These are phyloP conservation scores for Candida odintsovae DNA, from an alignment of 805 yeast species.

Conservation along the genomic window DNA sequence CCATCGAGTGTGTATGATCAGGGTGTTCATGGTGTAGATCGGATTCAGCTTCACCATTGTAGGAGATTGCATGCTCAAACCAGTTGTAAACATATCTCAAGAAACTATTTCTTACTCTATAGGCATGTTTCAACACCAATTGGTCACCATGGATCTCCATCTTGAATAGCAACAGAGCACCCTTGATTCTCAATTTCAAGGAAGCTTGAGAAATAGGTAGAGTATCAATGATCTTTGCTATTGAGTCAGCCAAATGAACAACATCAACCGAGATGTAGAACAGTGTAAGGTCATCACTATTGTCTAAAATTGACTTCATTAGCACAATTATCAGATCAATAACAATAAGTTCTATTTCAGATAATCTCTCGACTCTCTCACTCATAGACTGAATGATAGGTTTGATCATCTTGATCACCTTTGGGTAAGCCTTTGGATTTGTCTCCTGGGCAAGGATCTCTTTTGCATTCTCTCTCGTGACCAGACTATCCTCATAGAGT, in stretches of 20 bases:
- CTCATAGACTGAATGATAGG: constrained; percentile 29
- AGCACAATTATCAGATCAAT: constrained; percentile 47
- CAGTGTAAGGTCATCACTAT: constrained; percentile 26
- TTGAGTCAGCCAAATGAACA: constrained; percentile 18
- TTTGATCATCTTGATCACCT: constrained; percentile 41
- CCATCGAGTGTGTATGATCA: background rate
- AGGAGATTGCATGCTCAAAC: constrained; percentile 47
- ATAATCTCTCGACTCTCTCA: constrained; percentile 15
- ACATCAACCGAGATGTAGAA: constrained; percentile 30
- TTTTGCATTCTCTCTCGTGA: constrained; percentile 62
- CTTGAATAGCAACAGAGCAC: constrained; percentile 33
- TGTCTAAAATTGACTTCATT: constrained; percentile 34
- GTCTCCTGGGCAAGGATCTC: constrained; percentile 65
- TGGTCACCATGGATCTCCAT: constrained; percentile 30
- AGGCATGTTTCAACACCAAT: constrained; percentile 39
- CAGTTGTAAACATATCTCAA: constrained; percentile 43
- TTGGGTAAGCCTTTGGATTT: constrained; percentile 50
- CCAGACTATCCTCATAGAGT: constrained; percentile 42
- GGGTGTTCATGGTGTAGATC: constrained; percentile 1
- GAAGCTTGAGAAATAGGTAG: constrained; percentile 5
- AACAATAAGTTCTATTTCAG: constrained; percentile 28
- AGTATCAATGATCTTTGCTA: constrained; percentile 17
- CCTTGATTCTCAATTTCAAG: constrained; percentile 36
- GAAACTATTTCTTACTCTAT: constrained; percentile 40
- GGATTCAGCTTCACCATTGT: constrained; percentile 27